Evolutionary conservation across 805 yeast species (phyloP).

Genomic region (Starmerella bombi): DNA sequence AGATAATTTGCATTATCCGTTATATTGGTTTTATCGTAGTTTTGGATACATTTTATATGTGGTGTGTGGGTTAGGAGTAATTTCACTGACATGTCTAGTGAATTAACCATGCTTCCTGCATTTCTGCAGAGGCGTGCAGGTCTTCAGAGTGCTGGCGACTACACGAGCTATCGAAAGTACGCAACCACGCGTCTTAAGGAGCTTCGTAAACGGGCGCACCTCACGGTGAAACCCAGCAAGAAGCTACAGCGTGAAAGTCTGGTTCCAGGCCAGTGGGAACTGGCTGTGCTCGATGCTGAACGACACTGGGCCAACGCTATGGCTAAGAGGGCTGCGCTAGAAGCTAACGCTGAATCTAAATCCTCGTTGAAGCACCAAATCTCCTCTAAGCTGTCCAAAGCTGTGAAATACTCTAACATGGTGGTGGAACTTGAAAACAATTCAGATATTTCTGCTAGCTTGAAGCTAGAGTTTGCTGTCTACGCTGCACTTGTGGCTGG

Average conservation of each 20-base stretch:
- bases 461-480: constrained; percentile 18
- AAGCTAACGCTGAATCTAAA: constrained; percentile 35
- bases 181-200: constrained; percentile 47
- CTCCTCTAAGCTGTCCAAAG: constrained; percentile 54
- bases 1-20: too few species aligned
- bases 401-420: constrained; percentile 35
- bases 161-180: constrained; percentile 49
- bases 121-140: constrained; percentile 17
- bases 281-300: constrained; percentile 53
- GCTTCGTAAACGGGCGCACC: constrained; percentile 48
- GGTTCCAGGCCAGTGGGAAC: constrained; percentile 37
- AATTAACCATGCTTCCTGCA: background rate
- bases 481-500: constrained; percentile 40
- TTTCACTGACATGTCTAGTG: too few species aligned
- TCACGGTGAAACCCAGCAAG: constrained; percentile 56
- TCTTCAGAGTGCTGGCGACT: constrained; percentile 56
- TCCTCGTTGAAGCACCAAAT: constrained; percentile 35
- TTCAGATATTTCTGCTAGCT: constrained; percentile 14
- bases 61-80: too few species aligned
- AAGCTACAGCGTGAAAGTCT: constrained; percentile 33
- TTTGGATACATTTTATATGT: too few species aligned
- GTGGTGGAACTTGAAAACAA: constrained; percentile 24
- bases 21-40: too few species aligned
- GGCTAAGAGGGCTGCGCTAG: constrained; percentile 45
- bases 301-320: constrained; percentile 59